phyloP scores from a whole-genome alignment of 805 yeast genomes.

The Geotrichum ghanense region DNA sequence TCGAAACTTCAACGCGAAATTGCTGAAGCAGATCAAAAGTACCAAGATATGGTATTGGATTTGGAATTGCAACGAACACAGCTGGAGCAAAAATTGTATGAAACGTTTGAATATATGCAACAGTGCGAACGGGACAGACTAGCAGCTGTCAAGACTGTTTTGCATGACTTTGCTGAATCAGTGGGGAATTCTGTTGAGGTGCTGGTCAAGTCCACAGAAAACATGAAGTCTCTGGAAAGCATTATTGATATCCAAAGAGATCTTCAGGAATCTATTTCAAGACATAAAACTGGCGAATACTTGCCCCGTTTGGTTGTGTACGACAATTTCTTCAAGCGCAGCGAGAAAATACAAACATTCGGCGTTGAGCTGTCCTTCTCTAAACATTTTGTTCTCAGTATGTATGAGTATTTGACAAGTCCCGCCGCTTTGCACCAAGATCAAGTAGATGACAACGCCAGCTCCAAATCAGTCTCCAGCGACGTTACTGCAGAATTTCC shows the following conservation, averaged over 20 bases:
- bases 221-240: conserved; percentile 24
- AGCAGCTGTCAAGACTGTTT: conserved; percentile 53
- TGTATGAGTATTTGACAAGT: conserved; percentile 39
- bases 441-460: background rate
- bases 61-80: conserved; percentile 57
- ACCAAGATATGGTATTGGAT: conserved; percentile 40
- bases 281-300: conserved; percentile 59
- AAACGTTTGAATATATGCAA: conserved; percentile 58
- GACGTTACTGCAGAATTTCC: background rate
- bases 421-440: conserved; percentile 37
- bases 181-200: conserved; percentile 32
- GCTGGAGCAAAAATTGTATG: conserved; percentile 54
- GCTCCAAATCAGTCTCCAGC: background rate
- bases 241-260: conserved; percentile 55
- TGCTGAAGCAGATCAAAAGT: conserved; percentile 39
- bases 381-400: conserved; percentile 48
- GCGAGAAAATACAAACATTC: conserved; percentile 49
- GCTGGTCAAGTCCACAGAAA: conserved; percentile 4
- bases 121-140: conserved; percentile 63
- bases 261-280: conserved; percentile 44
- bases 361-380: conserved; percentile 66
- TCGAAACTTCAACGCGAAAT: conserved; percentile 30
- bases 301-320: conserved; percentile 60
- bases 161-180: conserved; percentile 48
- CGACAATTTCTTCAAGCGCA: conserved; percentile 59